phyloP scores from a whole-genome alignment of 2,329 filamentous ascomycete genomes.

The Colletotrichum limetticola region DNA sequence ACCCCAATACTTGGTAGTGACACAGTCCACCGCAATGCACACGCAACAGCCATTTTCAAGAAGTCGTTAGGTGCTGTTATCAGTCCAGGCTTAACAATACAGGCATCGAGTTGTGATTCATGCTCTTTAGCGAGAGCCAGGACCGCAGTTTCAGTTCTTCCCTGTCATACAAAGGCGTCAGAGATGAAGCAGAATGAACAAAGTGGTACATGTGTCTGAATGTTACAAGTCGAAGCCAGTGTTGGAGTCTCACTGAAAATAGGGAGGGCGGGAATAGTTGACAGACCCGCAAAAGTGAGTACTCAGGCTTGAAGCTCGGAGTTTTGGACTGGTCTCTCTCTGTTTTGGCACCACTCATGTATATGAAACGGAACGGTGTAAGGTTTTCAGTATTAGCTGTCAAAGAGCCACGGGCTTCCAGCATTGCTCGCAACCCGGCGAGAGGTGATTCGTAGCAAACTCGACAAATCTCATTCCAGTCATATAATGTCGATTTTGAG shows the following conservation, averaged over 20 bases:
- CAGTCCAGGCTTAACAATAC: constrained; percentile 55
- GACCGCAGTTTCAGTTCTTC: background rate
- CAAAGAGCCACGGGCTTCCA: constrained; percentile 13
- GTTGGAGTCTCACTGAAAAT: too few relatives aligned
- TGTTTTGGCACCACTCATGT: constrained; percentile 56
- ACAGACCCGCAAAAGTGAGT: constrained; percentile 58
- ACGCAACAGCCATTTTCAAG: constrained; percentile 36
- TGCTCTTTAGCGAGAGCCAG: constrained; percentile 52
- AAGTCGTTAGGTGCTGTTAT: constrained; percentile 43
- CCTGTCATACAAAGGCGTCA: background rate
- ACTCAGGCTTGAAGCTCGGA: constrained; percentile 50
- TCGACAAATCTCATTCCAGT: constrained; percentile 49
- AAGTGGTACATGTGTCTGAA: too few relatives aligned
- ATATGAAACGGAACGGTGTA: constrained; percentile 54
- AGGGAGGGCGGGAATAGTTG: background rate
- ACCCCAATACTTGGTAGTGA: constrained; percentile 48
- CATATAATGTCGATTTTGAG: constrained; percentile 38
- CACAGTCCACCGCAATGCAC: constrained; percentile 34
- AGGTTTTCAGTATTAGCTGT: background rate
- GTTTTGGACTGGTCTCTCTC: constrained; percentile 58
- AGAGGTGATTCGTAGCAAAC: constrained; percentile 53
- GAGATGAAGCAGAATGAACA: background rate
- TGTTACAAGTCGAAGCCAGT: too few relatives aligned
- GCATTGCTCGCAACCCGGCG: constrained; percentile 37
- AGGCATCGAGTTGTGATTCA: constrained; percentile 48